Evolutionary conservation across 2,329 filamentous ascomycete genomes (phyloP).

Genomic region (Calonectria multiphialidica): DNA sequence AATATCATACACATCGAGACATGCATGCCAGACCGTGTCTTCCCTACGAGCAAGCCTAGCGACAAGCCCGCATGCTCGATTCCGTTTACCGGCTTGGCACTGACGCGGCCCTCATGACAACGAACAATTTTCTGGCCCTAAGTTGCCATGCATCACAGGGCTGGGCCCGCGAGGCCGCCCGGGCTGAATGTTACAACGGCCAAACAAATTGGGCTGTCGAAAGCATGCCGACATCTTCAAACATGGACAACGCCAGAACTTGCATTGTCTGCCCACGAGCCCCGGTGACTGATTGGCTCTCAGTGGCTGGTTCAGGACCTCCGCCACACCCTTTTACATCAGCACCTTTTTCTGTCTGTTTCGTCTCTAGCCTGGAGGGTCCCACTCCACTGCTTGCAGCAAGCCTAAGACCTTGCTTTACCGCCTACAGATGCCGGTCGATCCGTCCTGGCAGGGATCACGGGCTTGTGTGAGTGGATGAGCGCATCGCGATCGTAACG

Average conservation of each 20-base stretch:
- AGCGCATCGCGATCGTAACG: slow-evolving; percentile 25
- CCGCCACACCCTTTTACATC: neutral
- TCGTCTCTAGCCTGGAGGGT: neutral
- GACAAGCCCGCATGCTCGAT: neutral
- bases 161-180: neutral
- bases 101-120: slow-evolving; percentile 34
- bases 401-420: slow-evolving; percentile 20
- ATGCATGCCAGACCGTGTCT: neutral
- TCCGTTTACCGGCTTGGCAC: slow-evolving; percentile 38
- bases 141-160: slow-evolving; percentile 21
- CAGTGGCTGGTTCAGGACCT: neutral
- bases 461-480: slow-evolving; percentile 16
- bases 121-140: neutral
- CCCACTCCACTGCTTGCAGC: neutral
- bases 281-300: neutral
- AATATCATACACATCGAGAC: neutral
- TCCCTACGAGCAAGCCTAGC: neutral
- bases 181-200: slow-evolving; percentile 1
- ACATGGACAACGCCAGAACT: neutral
- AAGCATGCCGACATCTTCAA: neutral
- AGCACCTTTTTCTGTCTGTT: neutral
- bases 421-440: slow-evolving; percentile 30
- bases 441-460: slow-evolving; percentile 33
- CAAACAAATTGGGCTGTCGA: neutral
- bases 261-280: neutral